Evolutionary conservation across 2,329 filamentous ascomycete species (phyloP), one percentile per base, ranked within the genome.

Genomic region (Podosphaera xanthii): DNA sequence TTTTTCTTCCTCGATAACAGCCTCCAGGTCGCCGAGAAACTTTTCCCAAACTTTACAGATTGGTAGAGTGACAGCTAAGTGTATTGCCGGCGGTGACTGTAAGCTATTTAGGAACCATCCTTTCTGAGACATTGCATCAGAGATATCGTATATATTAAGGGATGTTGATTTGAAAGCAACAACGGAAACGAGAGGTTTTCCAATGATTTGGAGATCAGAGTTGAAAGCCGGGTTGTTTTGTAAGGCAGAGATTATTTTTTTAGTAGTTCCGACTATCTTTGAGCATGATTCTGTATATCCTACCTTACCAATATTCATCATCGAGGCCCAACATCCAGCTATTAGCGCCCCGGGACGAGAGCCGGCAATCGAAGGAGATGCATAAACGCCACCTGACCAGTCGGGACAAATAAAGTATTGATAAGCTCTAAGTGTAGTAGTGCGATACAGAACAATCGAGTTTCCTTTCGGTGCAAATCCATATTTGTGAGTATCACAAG

Each of bases 391-490:
- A 61, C 92, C 92, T 8, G 86, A 83, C 92, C 92, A 98, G 72
- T 94, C 87, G 5, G 92, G 85, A 38, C 84, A 87, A 69, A 98
- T 84, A 72, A 95, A 98, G 77, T 98, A 98, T 72, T 98, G 92
- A 72, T 95, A 91, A 60, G 82, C 81, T 65, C 92, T 82, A 64
- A 94, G 79, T 54, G 79, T 74, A 40, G 83, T 78, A 53, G 82
- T 86, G 66, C 92, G 87, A 77, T 98, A 98, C 49, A 98, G 77
- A 12, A 95, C 78, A 1, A 89, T 92, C 58, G 86, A 92, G 77
- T 94, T 98, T 65, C 92, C 92, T 75, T 98, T 98, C 58, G 92
- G 92, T 0, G 92, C 92, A 69, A 98, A 98, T 44, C 92, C 92
- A 70, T 98, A 98, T 72, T 98, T 98, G 78, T 98, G 92, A 2